phyloP scores from a whole-genome alignment of 805 yeast species.

The Ogataea chonburiensis region DNA sequence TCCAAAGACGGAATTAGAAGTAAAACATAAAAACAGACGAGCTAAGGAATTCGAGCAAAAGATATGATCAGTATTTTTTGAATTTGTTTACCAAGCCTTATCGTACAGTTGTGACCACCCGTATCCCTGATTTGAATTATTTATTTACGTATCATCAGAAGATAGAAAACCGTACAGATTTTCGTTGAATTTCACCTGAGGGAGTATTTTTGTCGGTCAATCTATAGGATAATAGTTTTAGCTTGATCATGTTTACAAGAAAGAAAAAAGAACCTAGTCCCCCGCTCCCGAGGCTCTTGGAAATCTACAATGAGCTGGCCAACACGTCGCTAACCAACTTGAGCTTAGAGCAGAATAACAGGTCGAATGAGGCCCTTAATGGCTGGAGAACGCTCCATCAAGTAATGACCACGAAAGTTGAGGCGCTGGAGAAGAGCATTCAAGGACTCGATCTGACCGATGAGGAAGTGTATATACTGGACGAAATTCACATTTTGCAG shows the following conservation, averaged over 20 bases:
- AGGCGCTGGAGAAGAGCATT: slow-evolving; percentile 45
- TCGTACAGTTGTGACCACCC: neutral
- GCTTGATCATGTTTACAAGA: slow-evolving; percentile 43
- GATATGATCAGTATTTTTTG: slow-evolving; percentile 9
- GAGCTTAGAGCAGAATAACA: slow-evolving; percentile 54
- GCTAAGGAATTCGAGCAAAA: slow-evolving; percentile 1
- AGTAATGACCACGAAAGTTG: slow-evolving; percentile 54
- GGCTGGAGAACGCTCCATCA: slow-evolving; percentile 79
- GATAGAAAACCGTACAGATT: neutral
- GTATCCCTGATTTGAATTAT: neutral
- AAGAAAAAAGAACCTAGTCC: slow-evolving; percentile 63
- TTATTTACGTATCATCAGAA: neutral
- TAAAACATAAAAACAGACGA: slow-evolving; percentile 10
- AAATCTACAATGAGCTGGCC: slow-evolving; percentile 61
- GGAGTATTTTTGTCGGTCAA: slow-evolving; percentile 3
- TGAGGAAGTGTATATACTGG: slow-evolving; percentile 46
- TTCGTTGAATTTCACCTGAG: slow-evolving; percentile 5
- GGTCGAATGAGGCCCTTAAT: slow-evolving; percentile 53
- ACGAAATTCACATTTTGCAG: slow-evolving; percentile 38
- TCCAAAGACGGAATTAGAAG: slow-evolving; percentile 7
- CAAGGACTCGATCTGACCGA: slow-evolving; percentile 36
- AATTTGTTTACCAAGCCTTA: neutral
- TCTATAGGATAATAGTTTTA: neutral
- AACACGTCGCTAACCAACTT: slow-evolving; percentile 56
- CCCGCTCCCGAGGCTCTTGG: slow-evolving; percentile 57